Evolutionary conservation across 2,329 filamentous ascomycete species (phyloP).

Genomic region (Nemania sp.): DNA sequence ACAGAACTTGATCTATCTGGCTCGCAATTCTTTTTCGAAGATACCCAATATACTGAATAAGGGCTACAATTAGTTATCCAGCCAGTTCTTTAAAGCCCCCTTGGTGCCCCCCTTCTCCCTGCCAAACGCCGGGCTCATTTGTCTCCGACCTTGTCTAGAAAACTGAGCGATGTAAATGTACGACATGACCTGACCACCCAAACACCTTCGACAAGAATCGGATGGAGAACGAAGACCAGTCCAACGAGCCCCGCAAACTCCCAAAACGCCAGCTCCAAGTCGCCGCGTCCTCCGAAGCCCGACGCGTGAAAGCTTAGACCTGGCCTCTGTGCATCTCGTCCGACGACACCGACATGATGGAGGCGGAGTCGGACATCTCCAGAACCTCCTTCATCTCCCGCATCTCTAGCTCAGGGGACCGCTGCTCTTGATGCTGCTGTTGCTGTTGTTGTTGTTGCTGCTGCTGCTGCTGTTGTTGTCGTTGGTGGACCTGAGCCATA

Average conservation of each 20-base stretch:
- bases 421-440: background rate
- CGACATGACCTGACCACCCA: background rate
- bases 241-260: background rate
- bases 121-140: background rate
- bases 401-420: constrained; percentile 1
- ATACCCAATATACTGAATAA: background rate
- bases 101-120: no score
- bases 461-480: background rate
- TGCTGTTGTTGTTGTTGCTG: no score
- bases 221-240: background rate
- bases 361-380: constrained; percentile 10
- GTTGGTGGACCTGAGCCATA: constrained; percentile 3
- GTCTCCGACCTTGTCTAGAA: background rate
- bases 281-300: background rate
- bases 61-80: background rate
- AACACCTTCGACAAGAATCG: background rate
- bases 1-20: background rate
- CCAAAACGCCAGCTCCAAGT: background rate
- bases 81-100: background rate
- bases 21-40: background rate
- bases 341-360: constrained; percentile 28
- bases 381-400: constrained; percentile 20
- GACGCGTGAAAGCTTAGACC: background rate
- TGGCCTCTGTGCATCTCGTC: constrained; percentile 24
- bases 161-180: background rate